Conservation (phyloP, 1,284 basidiomycete species). For the Leccinum subrobustum region DNA sequence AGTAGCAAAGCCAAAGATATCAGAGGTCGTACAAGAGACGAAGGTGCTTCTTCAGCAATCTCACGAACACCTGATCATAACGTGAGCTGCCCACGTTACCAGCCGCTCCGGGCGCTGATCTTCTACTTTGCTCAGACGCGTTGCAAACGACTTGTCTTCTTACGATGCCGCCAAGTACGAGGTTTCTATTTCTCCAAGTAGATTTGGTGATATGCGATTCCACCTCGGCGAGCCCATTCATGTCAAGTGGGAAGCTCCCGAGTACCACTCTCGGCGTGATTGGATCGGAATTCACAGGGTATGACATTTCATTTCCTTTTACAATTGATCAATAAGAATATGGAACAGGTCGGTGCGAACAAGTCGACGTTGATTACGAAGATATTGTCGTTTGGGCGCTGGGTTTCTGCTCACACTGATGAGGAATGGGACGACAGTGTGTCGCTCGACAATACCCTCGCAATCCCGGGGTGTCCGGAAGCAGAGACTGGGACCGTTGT, state of each 20-base stretch:
- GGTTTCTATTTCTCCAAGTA: constrained; percentile 58
- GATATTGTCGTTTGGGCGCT: constrained; percentile 86
- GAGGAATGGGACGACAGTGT: constrained; percentile 94
- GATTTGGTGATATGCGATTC: constrained; percentile 57
- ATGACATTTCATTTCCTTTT: constrained; percentile 1
- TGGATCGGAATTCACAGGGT: constrained; percentile 96
- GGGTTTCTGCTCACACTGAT: constrained; percentile 82
- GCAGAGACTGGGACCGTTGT: constrained; percentile 64
- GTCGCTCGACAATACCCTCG: constrained; percentile 50
- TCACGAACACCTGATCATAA: constrained; percentile 85
- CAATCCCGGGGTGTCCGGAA: constrained; percentile 39
- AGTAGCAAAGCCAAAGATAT: constrained; percentile 57
- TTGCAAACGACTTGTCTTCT: constrained; percentile 76
- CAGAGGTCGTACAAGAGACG: constrained; percentile 88
- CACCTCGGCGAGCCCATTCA: constrained; percentile 90
- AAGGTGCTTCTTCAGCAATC: constrained; percentile 90
- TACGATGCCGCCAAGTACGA: constrained; percentile 82
- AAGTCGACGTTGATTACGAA: constrained; percentile 83
- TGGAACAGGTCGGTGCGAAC: constrained; percentile 77
- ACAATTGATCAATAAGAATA: constrained; percentile 6
- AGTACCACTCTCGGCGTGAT: constrained; percentile 88
- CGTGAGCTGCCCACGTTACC: constrained; percentile 48
- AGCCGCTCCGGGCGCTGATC: not conserved
- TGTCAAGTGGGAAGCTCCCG: constrained; percentile 86
- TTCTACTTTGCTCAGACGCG: constrained; percentile 52